phyloP scores from a whole-genome alignment of 2,329 filamentous ascomycete species.

The Zasmidium angulare region DNA sequence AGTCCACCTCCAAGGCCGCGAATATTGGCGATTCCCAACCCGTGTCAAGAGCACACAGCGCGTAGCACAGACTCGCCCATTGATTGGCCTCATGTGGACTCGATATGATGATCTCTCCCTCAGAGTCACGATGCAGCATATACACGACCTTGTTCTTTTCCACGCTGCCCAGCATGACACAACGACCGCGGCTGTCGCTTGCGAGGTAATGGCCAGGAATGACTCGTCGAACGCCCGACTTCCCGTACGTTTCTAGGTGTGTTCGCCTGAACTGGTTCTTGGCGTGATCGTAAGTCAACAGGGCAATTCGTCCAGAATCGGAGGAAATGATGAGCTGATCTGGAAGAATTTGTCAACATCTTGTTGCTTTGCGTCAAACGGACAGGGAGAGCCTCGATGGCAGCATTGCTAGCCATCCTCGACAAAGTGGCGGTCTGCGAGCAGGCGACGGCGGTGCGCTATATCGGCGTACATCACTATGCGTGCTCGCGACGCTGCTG shows the following conservation, averaged over 20 bases:
- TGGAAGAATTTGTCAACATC: constrained; percentile 39
- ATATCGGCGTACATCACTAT: constrained; percentile 44
- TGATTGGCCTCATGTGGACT: constrained; percentile 96
- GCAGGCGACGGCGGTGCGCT: constrained; percentile 8
- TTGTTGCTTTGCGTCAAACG: background rate
- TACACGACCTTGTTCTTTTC: constrained; percentile 99
- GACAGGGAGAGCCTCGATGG: background rate
- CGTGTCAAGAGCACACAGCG: constrained; percentile 84
- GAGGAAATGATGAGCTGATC: constrained; percentile 95
- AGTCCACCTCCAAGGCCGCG: constrained; percentile 90
- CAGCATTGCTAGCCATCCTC: background rate
- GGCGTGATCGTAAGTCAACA: constrained; percentile 84
- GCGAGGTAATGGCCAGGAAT: constrained; percentile 95
- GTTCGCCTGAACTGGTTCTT: constrained; percentile 86
- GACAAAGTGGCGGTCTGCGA: background rate
- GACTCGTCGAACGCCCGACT: constrained; percentile 90
- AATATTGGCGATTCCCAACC: constrained; percentile 98
- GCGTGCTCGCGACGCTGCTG: constrained; percentile 33
- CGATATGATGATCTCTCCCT: constrained; percentile 93
- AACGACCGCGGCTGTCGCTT: constrained; percentile 91
- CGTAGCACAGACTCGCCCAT: constrained; percentile 84
- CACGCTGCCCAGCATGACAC: constrained; percentile 86
- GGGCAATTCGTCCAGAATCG: constrained; percentile 91
- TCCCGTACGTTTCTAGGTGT: constrained; percentile 96
- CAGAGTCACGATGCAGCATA: constrained; percentile 90